A percentile compares a stretch with the other conserved stretches of the same genome.
These are phyloP conservation scores for Citrullus colocynthis DNA, from an alignment of 306 rosid species.

Conservation along the genomic window DNA sequence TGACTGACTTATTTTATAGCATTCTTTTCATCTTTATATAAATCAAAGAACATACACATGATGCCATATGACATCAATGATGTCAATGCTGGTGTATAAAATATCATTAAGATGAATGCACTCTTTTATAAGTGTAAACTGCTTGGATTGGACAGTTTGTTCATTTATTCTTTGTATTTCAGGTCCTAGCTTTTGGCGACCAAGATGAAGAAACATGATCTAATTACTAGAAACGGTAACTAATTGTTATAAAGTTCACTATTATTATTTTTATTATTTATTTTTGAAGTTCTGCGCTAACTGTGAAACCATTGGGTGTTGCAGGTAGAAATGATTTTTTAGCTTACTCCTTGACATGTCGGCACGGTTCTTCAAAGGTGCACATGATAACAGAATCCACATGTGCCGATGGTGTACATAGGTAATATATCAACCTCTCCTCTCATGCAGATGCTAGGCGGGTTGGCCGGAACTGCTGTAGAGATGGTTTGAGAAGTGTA, in stretches of 20 bases:
- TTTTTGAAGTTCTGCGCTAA: not conserved
- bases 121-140: no score
- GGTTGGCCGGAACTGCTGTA: constrained; percentile 41
- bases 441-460: constrained; percentile 58
- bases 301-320: not conserved
- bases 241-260: not conserved
- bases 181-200: constrained; percentile 82
- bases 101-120: not conserved
- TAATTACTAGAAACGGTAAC: constrained; percentile 22
- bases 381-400: constrained; percentile 7
- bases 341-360: constrained; percentile 18
- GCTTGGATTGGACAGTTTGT: not conserved
- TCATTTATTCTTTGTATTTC: constrained; percentile 20
- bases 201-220: constrained; percentile 37
- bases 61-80: not conserved
- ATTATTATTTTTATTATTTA: not conserved
- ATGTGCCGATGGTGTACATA: constrained; percentile 54
- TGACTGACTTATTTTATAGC: constrained; percentile 11
- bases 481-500: constrained; percentile 55
- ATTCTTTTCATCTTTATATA: not conserved
- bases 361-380: constrained; percentile 13
- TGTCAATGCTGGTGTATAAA: not conserved
- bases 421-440: constrained; percentile 44
- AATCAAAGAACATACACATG: not conserved
- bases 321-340: constrained; percentile 10